These are phyloP conservation scores for Chalciporus piperatus DNA, from an alignment of 768 basidiomycete genomes.

Conservation along the genomic window DNA sequence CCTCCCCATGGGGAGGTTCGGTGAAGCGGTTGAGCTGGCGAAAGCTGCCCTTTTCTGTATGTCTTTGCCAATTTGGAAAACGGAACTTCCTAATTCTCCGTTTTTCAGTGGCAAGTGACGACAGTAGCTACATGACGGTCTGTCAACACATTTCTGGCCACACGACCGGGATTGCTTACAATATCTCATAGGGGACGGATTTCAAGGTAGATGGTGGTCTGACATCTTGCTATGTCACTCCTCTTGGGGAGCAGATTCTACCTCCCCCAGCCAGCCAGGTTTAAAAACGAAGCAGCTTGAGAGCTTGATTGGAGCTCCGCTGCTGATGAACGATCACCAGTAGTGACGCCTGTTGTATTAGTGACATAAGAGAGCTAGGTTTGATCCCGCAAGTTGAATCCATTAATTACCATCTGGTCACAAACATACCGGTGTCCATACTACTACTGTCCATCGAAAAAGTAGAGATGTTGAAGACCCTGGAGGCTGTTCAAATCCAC, in stretches of 20 bases:
- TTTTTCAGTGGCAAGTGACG: conserved; percentile 79
- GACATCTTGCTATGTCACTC: conserved; percentile 88
- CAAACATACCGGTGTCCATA: background rate
- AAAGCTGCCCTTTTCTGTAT: conserved; percentile 88
- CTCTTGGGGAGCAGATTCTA: conserved; percentile 71
- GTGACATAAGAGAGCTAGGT: background rate
- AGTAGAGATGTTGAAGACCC: background rate
- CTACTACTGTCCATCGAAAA: background rate
- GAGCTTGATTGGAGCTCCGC: background rate
- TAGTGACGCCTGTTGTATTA: background rate
- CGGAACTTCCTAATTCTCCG: conserved; percentile 6
- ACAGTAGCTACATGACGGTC: conserved; percentile 95
- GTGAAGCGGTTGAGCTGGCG: conserved; percentile 94
- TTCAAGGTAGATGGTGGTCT: conserved; percentile 97
- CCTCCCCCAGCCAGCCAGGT: conserved; percentile 69
- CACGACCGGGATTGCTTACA: conserved; percentile 3
- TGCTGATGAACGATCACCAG: background rate
- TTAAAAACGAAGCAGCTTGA: conserved; percentile 10
- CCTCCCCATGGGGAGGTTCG: conserved; percentile 96
- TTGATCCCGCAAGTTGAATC: background rate
- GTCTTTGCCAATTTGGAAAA: conserved; percentile 34
- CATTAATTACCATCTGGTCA: background rate
- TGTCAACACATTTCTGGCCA: conserved; percentile 23
- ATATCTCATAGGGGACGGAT: conserved; percentile 65
- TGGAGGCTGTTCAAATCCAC: conserved; percentile 1